Conservation (phyloP, 164 flowering plant genomes). For the Annona cherimola region DNA sequence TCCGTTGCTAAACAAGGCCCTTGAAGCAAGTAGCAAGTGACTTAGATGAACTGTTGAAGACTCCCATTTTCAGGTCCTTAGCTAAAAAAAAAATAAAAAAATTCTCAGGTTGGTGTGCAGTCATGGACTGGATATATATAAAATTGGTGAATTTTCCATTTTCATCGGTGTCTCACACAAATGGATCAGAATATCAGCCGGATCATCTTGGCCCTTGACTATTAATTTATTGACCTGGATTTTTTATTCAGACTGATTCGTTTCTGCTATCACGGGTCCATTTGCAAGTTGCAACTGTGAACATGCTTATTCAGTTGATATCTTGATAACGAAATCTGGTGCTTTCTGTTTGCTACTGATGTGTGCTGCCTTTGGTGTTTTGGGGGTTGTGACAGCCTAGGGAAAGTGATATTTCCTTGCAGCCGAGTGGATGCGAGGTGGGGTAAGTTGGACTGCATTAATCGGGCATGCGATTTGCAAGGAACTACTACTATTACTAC, state of each 20-base stretch:
- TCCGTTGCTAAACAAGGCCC: no score
- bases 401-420: constrained; percentile 73
- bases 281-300: not conserved
- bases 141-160: no score
- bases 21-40: no score
- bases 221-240: not conserved
- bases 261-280: not conserved
- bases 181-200: not conserved
- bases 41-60: no score
- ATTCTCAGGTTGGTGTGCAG: no score
- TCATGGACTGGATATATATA: no score
- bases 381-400: constrained; percentile 49
- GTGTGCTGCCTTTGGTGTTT: not conserved
- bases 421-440: constrained; percentile 93
- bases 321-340: not conserved
- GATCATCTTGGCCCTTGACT: not conserved
- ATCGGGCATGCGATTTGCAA: constrained; percentile 75
- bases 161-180: no score
- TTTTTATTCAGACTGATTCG: not conserved
- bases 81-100: no score
- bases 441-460: constrained; percentile 94
- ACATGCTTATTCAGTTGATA: not conserved
- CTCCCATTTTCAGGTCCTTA: no score
- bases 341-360: not conserved
- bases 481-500: constrained; percentile 32